A percentile compares a stretch with the other conserved stretches of the same genome.
Conservation (phyloP, 805 yeast species). For the Lipomyces kockii region DNA sequence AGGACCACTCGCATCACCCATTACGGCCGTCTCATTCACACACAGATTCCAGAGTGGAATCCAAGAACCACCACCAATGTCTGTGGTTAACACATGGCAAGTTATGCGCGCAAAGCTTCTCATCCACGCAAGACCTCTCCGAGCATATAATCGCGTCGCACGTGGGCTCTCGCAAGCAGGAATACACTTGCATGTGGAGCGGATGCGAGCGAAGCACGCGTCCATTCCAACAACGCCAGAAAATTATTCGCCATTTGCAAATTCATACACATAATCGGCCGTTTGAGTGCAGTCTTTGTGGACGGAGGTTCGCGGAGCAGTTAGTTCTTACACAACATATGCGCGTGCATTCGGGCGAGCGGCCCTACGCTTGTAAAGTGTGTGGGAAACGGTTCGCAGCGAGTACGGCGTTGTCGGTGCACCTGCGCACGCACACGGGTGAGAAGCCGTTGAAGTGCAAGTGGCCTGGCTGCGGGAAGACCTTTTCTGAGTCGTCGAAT, state of each 20-base stretch:
- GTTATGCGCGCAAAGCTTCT: slow-evolving; percentile 58
- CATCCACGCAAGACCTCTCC: slow-evolving; percentile 64
- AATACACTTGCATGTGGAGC: slow-evolving; percentile 76
- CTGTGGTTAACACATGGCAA: slow-evolving; percentile 36
- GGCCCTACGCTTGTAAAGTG: slow-evolving; percentile 72
- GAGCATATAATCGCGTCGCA: slow-evolving; percentile 72
- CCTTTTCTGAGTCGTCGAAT: slow-evolving; percentile 88
- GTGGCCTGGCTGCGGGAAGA: slow-evolving; percentile 77
- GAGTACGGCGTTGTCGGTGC: slow-evolving; percentile 80
- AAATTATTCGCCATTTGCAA: slow-evolving; percentile 81
- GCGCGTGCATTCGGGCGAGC: slow-evolving; percentile 87
- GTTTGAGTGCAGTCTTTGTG: slow-evolving; percentile 70
- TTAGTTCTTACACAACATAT: slow-evolving; percentile 78
- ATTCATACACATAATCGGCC: slow-evolving; percentile 88
- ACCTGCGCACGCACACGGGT: slow-evolving; percentile 85
- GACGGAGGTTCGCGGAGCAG: slow-evolving; percentile 74
- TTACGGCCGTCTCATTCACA: not conserved
- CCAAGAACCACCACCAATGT: slow-evolving; percentile 26
- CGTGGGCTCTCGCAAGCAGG: slow-evolving; percentile 71
- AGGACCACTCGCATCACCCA: slow-evolving; percentile 16
- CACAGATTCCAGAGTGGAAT: slow-evolving; percentile 1
- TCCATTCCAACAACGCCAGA: slow-evolving; percentile 81
- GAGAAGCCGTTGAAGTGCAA: slow-evolving; percentile 83
- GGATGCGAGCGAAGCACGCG: slow-evolving; percentile 69
- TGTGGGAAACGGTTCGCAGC: slow-evolving; percentile 85